Conservation (phyloP, 1,284 basidiomycete genomes). For the Singerocomus rubriflavus region DNA sequence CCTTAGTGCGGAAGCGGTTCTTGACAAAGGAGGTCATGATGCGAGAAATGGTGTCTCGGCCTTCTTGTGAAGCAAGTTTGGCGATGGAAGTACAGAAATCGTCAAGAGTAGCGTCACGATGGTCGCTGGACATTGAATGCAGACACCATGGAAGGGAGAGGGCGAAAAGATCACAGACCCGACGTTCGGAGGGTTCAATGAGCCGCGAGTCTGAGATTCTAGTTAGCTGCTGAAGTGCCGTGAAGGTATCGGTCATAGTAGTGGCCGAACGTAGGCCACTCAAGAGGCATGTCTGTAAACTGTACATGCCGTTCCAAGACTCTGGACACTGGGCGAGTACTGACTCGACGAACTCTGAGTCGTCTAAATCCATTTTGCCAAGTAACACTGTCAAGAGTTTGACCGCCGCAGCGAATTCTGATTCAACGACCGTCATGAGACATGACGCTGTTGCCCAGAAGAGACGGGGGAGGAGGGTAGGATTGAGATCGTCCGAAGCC, state of each 20-base stretch:
- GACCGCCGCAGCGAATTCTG: slow-evolving; percentile 74
- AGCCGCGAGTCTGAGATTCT: slow-evolving; percentile 63
- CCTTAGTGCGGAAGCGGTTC: slow-evolving; percentile 85
- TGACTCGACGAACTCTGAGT: slow-evolving; percentile 58
- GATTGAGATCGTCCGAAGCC: slow-evolving; percentile 54
- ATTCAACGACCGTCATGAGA: slow-evolving; percentile 79
- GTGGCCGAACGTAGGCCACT: slow-evolving; percentile 79
- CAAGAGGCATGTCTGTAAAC: slow-evolving; percentile 74
- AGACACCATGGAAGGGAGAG: slow-evolving; percentile 88
- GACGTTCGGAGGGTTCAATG: slow-evolving; percentile 70
- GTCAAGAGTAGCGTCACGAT: slow-evolving; percentile 58
- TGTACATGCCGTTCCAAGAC: slow-evolving; percentile 69
- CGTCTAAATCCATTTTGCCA: slow-evolving; percentile 72
- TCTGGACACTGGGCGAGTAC: slow-evolving; percentile 68
- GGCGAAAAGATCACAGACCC: slow-evolving; percentile 83
- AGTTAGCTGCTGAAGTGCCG: slow-evolving; percentile 64
- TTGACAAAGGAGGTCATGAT: slow-evolving; percentile 90
- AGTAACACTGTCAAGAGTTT: slow-evolving; percentile 69
- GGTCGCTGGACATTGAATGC: slow-evolving; percentile 70
- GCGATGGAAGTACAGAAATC: slow-evolving; percentile 78
- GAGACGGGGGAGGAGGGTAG: slow-evolving; percentile 71
- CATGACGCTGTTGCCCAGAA: slow-evolving; percentile 89
- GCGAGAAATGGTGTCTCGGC: slow-evolving; percentile 73
- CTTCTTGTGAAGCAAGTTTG: slow-evolving; percentile 67
- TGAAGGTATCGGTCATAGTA: slow-evolving; percentile 69